Percentiles rank a stretch among this genome's conserved stretches.
phyloP scores from a whole-genome alignment of 305 asterid genomes.

The Fraxinus platypoda region DNA sequence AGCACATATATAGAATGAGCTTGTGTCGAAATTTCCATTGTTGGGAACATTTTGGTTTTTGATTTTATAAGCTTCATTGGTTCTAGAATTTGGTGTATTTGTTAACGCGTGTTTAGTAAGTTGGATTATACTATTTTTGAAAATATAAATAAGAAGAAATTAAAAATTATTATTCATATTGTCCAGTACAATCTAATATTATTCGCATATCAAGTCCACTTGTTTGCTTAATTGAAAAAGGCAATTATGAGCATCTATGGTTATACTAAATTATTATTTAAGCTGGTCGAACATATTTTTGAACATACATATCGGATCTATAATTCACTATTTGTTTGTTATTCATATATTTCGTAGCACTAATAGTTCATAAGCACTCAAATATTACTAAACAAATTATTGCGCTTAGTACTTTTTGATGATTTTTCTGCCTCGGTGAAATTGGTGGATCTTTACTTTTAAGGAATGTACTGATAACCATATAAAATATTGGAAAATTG shows the following conservation, averaged over 20 bases:
- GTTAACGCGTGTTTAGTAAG: slow-evolving; percentile 23
- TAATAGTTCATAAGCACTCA: not conserved
- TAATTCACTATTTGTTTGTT: not conserved
- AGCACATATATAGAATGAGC: slow-evolving; percentile 25
- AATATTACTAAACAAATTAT: not conserved
- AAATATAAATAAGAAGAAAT: not conserved
- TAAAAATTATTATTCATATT: not conserved
- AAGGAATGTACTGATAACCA: not conserved
- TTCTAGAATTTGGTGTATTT: slow-evolving; percentile 18
- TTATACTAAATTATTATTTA: not conserved
- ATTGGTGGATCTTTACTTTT: not conserved
- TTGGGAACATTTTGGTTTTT: slow-evolving; percentile 21
- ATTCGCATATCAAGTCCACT: not conserved
- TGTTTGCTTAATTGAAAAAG: not conserved
- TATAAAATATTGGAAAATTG: not conserved
- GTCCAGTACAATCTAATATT: not conserved
- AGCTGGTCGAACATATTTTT: not conserved
- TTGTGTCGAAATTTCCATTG: slow-evolving; percentile 1
- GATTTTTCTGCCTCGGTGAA: not conserved
- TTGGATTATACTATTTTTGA: not conserved
- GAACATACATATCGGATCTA: not conserved
- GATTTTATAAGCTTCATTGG: slow-evolving; percentile 32
- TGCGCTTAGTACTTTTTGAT: not conserved
- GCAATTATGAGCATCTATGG: not conserved
- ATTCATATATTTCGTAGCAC: not conserved